Conservation (phyloP, 2,329 filamentous ascomycete species). For the Alternaria triticimaculans region DNA sequence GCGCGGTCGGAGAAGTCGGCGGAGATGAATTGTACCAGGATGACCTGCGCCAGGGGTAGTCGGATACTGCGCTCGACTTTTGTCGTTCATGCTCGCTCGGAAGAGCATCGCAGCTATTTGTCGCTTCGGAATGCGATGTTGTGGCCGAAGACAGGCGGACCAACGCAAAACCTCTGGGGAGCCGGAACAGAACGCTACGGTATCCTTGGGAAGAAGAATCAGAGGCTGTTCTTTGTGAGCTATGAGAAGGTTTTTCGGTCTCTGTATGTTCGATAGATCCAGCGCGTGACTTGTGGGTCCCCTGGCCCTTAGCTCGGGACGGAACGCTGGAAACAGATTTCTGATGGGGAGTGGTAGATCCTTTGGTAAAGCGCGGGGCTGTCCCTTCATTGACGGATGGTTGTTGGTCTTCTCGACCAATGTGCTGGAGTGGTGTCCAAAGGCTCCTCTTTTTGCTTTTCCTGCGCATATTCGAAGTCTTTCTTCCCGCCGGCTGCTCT, state of each 20-base stretch:
- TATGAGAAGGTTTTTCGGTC: background rate
- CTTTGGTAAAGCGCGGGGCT: background rate
- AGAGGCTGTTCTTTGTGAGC: background rate
- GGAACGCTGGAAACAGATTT: background rate
- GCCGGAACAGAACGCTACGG: slow-evolving; percentile 23
- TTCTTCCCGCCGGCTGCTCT: slow-evolving; percentile 32
- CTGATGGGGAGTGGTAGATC: background rate
- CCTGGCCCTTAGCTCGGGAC: background rate
- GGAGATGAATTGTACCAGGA: slow-evolving; percentile 21
- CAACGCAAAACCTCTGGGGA: slow-evolving; percentile 32
- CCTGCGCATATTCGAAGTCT: slow-evolving; percentile 7
- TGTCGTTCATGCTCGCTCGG: slow-evolving; percentile 1
- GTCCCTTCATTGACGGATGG: background rate
- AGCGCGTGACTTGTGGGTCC: background rate
- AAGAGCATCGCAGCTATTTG: slow-evolving; percentile 5
- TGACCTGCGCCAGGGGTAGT: slow-evolving; percentile 11
- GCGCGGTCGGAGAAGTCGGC: slow-evolving; percentile 12
- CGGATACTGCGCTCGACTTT: slow-evolving; percentile 2
- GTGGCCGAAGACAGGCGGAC: slow-evolving; percentile 24
- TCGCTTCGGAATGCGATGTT: slow-evolving; percentile 7
- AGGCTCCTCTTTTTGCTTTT: slow-evolving; percentile 18
- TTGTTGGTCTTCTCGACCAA: slow-evolving; percentile 2
- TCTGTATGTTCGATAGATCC: background rate
- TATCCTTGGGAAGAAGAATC: background rate
- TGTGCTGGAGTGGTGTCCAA: slow-evolving; percentile 25